A percentile compares a stretch with the other conserved stretches of the same genome.
phyloP scores from a whole-genome alignment of 768 basidiomycete genomes.

The Porpolomopsis calyptriformis region DNA sequence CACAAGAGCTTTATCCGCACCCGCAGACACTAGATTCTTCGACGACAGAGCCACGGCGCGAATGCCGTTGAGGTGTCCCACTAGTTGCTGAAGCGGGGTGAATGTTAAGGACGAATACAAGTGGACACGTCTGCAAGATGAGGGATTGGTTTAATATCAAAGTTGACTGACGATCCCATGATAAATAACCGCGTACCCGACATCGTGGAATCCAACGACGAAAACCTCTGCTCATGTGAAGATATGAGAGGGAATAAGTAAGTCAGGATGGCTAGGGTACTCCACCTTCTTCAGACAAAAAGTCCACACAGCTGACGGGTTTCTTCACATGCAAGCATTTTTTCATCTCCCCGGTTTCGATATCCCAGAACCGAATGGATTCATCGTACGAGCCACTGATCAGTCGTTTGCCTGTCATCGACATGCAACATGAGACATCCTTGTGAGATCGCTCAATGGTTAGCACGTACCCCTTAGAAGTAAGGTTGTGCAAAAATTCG shows the following conservation, averaged over 20 bases:
- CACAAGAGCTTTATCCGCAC: slow-evolving; percentile 62
- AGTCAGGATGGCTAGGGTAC: background rate
- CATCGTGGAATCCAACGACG: slow-evolving; percentile 87
- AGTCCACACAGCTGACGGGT: slow-evolving; percentile 85
- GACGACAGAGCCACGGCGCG: slow-evolving; percentile 81
- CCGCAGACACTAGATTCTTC: slow-evolving; percentile 79
- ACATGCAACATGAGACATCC: background rate
- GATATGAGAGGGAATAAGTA: slow-evolving; percentile 2
- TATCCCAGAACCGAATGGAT: slow-evolving; percentile 88
- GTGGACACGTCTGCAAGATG: slow-evolving; percentile 61
- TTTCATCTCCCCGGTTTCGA: slow-evolving; percentile 50
- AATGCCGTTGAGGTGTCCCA: slow-evolving; percentile 82
- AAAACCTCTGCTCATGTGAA: slow-evolving; percentile 53
- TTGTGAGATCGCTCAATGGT: background rate
- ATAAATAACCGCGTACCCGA: slow-evolving; percentile 45
- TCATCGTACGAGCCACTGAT: slow-evolving; percentile 90
- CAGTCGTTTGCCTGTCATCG: slow-evolving; percentile 49
- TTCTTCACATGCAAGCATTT: slow-evolving; percentile 80
- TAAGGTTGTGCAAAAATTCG: slow-evolving; percentile 79
- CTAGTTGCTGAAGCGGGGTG: slow-evolving; percentile 71
- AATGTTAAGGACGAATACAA: slow-evolving; percentile 81
- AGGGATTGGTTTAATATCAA: background rate
- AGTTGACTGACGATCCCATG: background rate
- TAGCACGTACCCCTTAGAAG: slow-evolving; percentile 35
- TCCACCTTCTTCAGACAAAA: slow-evolving; percentile 66